Evolutionary conservation across 2,329 filamentous ascomycete genomes (phyloP).

Genomic region (Aspergillus neoniger): DNA sequence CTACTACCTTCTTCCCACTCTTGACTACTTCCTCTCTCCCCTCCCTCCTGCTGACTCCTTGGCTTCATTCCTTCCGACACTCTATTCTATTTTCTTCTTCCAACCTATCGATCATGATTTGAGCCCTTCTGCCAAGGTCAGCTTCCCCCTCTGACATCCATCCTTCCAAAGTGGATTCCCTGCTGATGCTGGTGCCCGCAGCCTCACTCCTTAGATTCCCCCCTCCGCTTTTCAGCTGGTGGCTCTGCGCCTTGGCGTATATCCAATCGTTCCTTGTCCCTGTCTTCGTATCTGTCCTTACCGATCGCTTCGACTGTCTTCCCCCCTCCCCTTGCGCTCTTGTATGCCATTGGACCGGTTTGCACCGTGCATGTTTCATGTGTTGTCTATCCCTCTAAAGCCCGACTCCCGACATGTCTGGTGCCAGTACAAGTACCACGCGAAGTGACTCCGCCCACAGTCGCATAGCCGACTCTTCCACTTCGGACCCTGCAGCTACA

Average conservation of each 20-base stretch:
- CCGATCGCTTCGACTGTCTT: neutral
- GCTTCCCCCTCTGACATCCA: neutral
- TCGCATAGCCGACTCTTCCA: neutral
- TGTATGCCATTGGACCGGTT: neutral
- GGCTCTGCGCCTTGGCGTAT: neutral
- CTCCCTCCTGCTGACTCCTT: slow-evolving; percentile 1
- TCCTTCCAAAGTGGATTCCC: neutral
- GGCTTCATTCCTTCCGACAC: neutral
- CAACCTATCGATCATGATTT: slow-evolving; percentile 1
- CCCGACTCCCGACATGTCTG: slow-evolving; percentile 11
- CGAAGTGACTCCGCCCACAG: slow-evolving; percentile 14
- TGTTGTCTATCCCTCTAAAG: neutral
- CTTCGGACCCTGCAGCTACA: slow-evolving; percentile 2
- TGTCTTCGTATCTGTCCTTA: slow-evolving; percentile 2
- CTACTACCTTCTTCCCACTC: neutral
- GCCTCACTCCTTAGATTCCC: neutral
- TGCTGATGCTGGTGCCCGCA: neutral
- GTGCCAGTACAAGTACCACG: slow-evolving; percentile 11
- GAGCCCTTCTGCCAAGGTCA: slow-evolving; percentile 6
- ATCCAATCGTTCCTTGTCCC: neutral
- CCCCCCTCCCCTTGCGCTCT: neutral
- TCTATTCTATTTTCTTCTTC: no score
- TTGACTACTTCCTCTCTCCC: neutral
- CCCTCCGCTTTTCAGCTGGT: neutral
- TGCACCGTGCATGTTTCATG: neutral